Conservation (phyloP, 495 filamentous ascomycete species). For the Hyaloscypha bicolor region DNA sequence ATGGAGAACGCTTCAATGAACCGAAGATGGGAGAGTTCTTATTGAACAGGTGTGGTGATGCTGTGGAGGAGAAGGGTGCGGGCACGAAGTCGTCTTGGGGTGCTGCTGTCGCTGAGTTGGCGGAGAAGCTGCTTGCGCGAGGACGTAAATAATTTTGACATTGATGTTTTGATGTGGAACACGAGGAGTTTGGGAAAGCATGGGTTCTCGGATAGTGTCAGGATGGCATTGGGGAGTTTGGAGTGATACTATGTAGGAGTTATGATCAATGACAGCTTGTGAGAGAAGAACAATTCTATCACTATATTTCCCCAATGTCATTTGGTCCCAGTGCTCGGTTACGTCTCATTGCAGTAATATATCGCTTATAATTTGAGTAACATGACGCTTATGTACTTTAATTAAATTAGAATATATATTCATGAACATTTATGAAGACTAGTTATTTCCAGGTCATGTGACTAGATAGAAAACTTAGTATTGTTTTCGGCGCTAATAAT, state of each 20-base stretch:
- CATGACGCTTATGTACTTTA: too few relatives aligned
- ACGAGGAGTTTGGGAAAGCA: neutral
- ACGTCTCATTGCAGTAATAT: too few relatives aligned
- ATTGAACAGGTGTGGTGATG: conserved; percentile 45
- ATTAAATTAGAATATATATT: too few relatives aligned
- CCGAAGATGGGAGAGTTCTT: conserved; percentile 66
- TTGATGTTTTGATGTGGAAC: neutral
- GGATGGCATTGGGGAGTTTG: neutral
- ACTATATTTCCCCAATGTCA: neutral
- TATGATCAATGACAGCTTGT: neutral
- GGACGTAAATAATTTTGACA: conserved; percentile 46
- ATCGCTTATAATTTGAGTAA: too few relatives aligned
- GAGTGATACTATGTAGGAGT: neutral
- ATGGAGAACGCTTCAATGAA: conserved; percentile 67
- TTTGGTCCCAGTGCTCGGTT: too few relatives aligned
- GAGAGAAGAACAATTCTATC: neutral
- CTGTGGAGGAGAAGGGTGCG: conserved; percentile 36
- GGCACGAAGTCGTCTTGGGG: conserved; percentile 51
- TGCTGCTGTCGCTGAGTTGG: conserved; percentile 56
- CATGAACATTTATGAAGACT: too few relatives aligned
- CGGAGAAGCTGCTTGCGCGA: conserved; percentile 54
- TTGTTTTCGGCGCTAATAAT: too few relatives aligned
- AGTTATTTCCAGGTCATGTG: too few relatives aligned
- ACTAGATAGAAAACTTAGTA: too few relatives aligned
- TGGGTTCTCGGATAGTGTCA: neutral